These are phyloP conservation scores for Trichoderma atroviride DNA, from an alignment of 2,329 filamentous ascomycete species.

Conservation along the genomic window DNA sequence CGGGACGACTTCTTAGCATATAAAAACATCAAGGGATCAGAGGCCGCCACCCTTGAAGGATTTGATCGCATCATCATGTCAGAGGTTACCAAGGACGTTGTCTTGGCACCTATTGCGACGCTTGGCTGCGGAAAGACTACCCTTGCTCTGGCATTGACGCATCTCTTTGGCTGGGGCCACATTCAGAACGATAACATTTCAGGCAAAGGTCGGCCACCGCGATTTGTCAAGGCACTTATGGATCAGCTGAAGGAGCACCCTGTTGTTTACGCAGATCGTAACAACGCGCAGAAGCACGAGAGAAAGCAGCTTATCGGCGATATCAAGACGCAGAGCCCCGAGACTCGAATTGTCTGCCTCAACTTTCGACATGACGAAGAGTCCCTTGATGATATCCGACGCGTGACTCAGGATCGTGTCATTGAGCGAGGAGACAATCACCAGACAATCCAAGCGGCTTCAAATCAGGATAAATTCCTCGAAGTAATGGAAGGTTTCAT, in stretches of 20 bases:
- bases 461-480: constrained; percentile 72
- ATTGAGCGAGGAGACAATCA: constrained; percentile 90
- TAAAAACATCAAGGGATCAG: constrained; percentile 82
- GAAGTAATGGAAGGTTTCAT: constrained; percentile 96
- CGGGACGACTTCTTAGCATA: constrained; percentile 84
- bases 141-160: constrained; percentile 75
- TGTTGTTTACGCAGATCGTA: constrained; percentile 87
- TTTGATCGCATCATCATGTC: constrained; percentile 49
- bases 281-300: constrained; percentile 89
- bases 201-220: constrained; percentile 73
- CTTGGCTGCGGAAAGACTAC: constrained; percentile 98
- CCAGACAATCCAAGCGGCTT: constrained; percentile 90
- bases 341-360: constrained; percentile 77
- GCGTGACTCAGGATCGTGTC: constrained; percentile 76
- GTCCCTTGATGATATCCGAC: constrained; percentile 71
- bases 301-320: constrained; percentile 85
- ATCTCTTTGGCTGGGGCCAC: constrained; percentile 89
- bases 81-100: constrained; percentile 66
- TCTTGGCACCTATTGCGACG: constrained; percentile 89
- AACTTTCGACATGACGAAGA: constrained; percentile 86
- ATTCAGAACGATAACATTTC: constrained; percentile 96
- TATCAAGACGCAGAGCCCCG: constrained; percentile 62
- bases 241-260: constrained; percentile 64
- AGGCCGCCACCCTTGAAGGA: constrained; percentile 78
- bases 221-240: constrained; percentile 73